Evolutionary conservation across 306 rosid genomes (phyloP).

Genomic region (Biancaea sappan): DNA sequence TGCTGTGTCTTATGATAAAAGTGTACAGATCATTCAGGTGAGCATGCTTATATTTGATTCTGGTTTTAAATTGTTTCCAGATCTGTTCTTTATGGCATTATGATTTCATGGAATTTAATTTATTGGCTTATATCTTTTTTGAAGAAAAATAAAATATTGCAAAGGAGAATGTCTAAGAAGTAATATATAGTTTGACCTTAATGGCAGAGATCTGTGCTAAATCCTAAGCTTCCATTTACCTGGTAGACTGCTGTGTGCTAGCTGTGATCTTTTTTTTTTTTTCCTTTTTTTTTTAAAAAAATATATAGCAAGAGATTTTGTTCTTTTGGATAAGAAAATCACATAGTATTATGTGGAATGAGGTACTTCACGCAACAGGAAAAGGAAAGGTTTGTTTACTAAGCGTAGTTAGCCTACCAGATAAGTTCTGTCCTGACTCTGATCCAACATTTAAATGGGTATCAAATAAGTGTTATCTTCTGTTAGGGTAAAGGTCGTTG

Average conservation of each 20-base stretch:
- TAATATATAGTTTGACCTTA: background rate
- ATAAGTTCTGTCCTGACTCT: background rate
- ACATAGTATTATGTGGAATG: background rate
- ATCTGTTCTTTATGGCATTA: background rate
- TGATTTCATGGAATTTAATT: background rate
- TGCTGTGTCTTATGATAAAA: conserved; percentile 16
- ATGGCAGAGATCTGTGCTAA: background rate
- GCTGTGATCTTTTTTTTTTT: background rate
- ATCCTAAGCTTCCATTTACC: background rate
- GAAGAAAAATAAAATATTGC: background rate
- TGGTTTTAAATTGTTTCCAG: conserved; percentile 9
- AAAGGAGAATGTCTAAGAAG: background rate
- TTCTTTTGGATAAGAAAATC: background rate
- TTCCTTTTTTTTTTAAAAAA: background rate
- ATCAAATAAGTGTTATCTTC: background rate
- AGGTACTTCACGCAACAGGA: background rate
- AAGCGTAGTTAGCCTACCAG: background rate
- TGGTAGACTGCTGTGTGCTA: background rate
- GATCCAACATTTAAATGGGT: background rate
- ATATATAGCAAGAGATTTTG: background rate
- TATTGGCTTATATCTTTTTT: background rate
- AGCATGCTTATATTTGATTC: conserved; percentile 36
- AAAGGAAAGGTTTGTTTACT: background rate
- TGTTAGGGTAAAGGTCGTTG: too few relatives aligned
- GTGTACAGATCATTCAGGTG: conserved; percentile 52